phyloP scores from a whole-genome alignment of 2,329 filamentous ascomycete genomes.

The Aspergillus melleus region DNA sequence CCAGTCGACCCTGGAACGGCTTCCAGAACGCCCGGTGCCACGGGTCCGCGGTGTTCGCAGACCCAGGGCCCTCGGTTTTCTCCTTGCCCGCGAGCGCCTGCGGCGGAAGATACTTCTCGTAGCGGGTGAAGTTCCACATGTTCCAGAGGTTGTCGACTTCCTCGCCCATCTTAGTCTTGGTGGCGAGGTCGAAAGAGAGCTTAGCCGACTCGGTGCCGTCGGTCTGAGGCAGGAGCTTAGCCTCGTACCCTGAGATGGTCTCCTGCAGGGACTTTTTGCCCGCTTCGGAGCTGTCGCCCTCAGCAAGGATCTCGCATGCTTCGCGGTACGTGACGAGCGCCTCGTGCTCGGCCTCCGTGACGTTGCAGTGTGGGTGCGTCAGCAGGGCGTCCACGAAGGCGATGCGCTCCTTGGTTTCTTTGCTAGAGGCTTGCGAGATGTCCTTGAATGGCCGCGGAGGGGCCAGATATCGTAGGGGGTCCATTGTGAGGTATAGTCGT shows the following conservation, averaged over 20 bases:
- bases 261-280: background rate
- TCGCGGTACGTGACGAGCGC: constrained; percentile 4
- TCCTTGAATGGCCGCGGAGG: constrained; percentile 9
- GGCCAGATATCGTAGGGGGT: constrained; percentile 15
- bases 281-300: background rate
- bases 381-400: constrained; percentile 8
- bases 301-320: constrained; percentile 8
- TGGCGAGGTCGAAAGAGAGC: constrained; percentile 16
- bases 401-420: constrained; percentile 10
- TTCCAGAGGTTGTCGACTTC: constrained; percentile 15
- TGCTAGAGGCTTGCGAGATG: constrained; percentile 6
- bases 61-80: constrained; percentile 2
- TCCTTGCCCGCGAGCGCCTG: background rate
- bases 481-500: background rate
- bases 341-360: constrained; percentile 1
- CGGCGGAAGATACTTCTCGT: constrained; percentile 11
- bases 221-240: background rate
- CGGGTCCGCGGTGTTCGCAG: constrained; percentile 5
- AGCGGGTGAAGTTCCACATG: constrained; percentile 12
- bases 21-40: constrained; percentile 16
- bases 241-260: background rate
- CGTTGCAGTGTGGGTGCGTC: background rate
- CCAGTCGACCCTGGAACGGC: constrained; percentile 13
- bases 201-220: background rate
- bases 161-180: constrained; percentile 16